A percentile compares a stretch with the other conserved stretches of the same genome.
phyloP scores from a whole-genome alignment of 164 flowering plant species.

The Liquidambar formosana region DNA sequence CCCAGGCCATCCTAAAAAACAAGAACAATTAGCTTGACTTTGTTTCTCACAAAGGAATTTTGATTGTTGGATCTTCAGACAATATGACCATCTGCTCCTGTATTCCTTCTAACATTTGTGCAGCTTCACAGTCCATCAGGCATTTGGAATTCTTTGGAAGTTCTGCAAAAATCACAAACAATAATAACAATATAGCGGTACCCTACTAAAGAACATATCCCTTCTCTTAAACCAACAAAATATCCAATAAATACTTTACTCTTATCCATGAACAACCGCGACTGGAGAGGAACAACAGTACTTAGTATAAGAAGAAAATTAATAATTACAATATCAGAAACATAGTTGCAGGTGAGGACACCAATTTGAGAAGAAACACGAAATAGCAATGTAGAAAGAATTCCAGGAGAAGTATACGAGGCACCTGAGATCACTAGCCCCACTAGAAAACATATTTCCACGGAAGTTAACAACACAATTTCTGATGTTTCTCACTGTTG shows the following conservation, averaged over 20 bases:
- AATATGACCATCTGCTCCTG: constrained; percentile 67
- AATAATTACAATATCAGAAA: neutral
- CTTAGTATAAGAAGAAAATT: neutral
- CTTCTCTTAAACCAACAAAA: constrained; percentile 2
- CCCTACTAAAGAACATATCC: neutral
- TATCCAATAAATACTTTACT: neutral
- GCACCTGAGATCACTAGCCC: neutral
- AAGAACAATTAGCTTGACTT: constrained; percentile 6
- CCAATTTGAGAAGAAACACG: neutral
- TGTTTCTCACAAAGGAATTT: constrained; percentile 66
- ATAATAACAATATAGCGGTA: neutral
- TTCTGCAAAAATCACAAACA: constrained; percentile 39
- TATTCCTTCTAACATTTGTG: constrained; percentile 60
- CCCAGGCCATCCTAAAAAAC: neutral
- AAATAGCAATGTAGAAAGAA: neutral
- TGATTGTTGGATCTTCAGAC: constrained; percentile 73
- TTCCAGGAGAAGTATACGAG: neutral
- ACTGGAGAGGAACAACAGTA: neutral
- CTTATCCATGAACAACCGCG: neutral
- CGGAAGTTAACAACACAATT: neutral
- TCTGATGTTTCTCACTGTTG: neutral
- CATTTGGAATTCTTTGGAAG: constrained; percentile 68
- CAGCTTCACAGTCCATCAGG: constrained; percentile 89
- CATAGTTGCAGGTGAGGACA: neutral
- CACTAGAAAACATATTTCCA: neutral